Percentiles rank a stretch among this genome's conserved stretches.
Conservation (phyloP, 805 yeast species). For the Starmera amethionina region DNA sequence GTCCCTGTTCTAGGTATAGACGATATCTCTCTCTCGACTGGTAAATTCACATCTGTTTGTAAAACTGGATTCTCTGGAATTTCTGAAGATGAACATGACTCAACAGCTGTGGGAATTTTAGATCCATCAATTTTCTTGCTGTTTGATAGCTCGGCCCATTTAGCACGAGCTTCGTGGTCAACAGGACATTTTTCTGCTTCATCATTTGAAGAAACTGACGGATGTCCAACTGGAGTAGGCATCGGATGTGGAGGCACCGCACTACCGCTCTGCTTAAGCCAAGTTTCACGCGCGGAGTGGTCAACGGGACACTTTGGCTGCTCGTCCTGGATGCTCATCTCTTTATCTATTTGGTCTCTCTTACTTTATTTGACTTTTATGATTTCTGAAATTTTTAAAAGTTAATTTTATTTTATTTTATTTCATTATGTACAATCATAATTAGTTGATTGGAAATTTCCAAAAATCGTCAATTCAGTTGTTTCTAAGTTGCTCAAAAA, state of each 20-base stretch:
- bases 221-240: neutral
- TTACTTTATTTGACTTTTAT: neutral
- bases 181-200: conserved; percentile 51
- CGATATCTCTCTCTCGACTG: conserved; percentile 68
- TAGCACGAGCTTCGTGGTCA: conserved; percentile 47
- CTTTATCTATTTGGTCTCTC: neutral
- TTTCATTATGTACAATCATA: too few relatives aligned
- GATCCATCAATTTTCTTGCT: conserved; percentile 16
- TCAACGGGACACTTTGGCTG: conserved; percentile 43
- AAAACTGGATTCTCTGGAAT: conserved; percentile 25
- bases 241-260: conserved; percentile 11
- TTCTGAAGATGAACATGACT: conserved; percentile 36
- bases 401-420: neutral
- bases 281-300: conserved; percentile 23
- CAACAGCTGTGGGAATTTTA: conserved; percentile 10
- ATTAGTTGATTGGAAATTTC: too few relatives aligned
- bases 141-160: conserved; percentile 38
- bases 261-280: conserved; percentile 3
- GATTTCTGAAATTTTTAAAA: neutral
- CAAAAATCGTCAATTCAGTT: too few relatives aligned
- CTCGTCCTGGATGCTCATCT: conserved; percentile 2
- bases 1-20: conserved; percentile 75
- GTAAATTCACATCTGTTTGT: conserved; percentile 33
- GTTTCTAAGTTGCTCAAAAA: too few relatives aligned
- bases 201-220: conserved; percentile 1